Base-by-base conservation (phyloP, 805 yeast genomes). In the Candida tallmaniae region DNA sequence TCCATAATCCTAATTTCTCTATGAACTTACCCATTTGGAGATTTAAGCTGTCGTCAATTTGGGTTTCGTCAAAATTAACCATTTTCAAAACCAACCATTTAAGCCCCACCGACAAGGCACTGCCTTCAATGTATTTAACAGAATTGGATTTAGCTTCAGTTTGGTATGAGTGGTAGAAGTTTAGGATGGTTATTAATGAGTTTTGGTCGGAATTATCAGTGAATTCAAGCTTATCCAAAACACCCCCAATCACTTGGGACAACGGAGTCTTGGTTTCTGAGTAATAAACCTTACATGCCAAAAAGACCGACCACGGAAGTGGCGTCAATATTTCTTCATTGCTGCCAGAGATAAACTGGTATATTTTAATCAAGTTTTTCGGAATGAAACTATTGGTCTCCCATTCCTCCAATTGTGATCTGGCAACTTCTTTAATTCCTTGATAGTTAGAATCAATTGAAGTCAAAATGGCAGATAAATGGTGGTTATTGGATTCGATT, bases 371-470 rank as follows among this genome's bases (percentile, higher is more conserved):
- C 14, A 85, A 56, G 3, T 72, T 59, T 1, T 34, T 36, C 1
- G 94, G 88, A 29, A 46, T 36, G 3, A 36, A 18, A 12, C 33
- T 35, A 17, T 42, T 35, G 5, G 60, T 58, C 3, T 65, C 61
- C 97, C 97, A 89, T 24, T 72, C 74, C 2, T 62, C 58, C 16
- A 90, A 56, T 56, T 88, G 96, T 22, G 56, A 54, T 5, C 51
- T 43, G 0, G 96, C 89, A 34, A 76, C 63, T 0, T 48, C 48
- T 32, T 67, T 65, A 3, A 83, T 80, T 1, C 69, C 65, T 1
- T 68, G 68, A 44, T 80, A 83, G 45, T 82, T 80, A 0, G 93
- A 79, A 22, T 85, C 95, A 6, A 83, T 53, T 27, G 83, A 60
- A 0, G 96, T 71, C 9, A 90, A 55, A 18, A 86, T 49, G 0